These are phyloP conservation scores for Trichoderma asperelloides DNA, from an alignment of 495 filamentous ascomycete species.

Conservation along the genomic window DNA sequence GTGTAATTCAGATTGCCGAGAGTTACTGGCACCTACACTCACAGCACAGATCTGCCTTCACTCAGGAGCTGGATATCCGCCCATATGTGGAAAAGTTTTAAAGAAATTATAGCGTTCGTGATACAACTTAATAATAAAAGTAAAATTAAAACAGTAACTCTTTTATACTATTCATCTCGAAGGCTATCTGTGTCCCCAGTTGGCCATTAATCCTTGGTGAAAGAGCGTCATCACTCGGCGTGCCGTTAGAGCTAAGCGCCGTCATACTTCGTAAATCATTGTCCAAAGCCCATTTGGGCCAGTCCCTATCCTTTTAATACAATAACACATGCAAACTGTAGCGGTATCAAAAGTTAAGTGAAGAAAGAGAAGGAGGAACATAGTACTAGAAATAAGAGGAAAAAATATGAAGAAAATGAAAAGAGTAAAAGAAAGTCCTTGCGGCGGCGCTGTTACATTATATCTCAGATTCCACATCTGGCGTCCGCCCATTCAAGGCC, in stretches of 20 bases:
- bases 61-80: constrained; percentile 76
- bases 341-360: neutral
- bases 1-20: constrained; percentile 66
- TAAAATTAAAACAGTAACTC: neutral
- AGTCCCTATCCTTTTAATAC: too few relatives aligned
- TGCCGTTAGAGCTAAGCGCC: too few relatives aligned
- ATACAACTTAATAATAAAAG: neutral
- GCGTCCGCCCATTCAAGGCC: constrained; percentile 49
- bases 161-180: neutral
- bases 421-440: neutral
- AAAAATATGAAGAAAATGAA: neutral
- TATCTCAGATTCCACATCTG: constrained; percentile 49
- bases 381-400: neutral
- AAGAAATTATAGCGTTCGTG: neutral
- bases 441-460: neutral
- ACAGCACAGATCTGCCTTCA: constrained; percentile 72
- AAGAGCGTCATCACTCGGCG: too few relatives aligned
- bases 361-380: neutral
- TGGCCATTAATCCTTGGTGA: too few relatives aligned
- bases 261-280: too few relatives aligned
- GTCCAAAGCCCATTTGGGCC: too few relatives aligned
- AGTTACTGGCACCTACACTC: constrained; percentile 82
- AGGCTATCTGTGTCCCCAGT: neutral
- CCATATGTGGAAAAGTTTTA: constrained; percentile 71
- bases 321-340: too few relatives aligned